A percentile compares a stretch with the other conserved stretches of the same genome.
Evolutionary conservation across 2,329 filamentous ascomycete species (phyloP).

Genomic region (Ceratocystis colombiana): DNA sequence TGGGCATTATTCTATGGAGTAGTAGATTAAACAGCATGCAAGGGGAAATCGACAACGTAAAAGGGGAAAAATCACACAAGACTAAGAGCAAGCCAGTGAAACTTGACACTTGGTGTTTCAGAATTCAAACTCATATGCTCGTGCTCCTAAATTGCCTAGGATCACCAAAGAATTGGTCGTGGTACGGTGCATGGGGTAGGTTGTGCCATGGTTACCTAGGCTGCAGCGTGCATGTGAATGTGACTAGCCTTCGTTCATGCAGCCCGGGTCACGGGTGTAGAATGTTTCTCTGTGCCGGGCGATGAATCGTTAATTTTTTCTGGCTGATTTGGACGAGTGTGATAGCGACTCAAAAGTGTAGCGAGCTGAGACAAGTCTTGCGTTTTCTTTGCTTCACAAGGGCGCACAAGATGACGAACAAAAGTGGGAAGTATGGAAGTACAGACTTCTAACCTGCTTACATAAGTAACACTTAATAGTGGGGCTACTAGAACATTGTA

Average conservation of each 20-base stretch:
- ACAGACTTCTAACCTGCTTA: not conserved
- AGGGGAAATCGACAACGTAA: constrained; percentile 3
- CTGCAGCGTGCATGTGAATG: constrained; percentile 3
- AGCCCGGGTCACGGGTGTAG: not conserved
- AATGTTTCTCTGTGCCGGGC: not conserved
- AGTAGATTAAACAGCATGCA: constrained; percentile 14
- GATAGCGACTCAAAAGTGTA: not conserved
- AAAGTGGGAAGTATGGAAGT: not conserved
- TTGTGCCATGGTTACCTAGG: constrained; percentile 7
- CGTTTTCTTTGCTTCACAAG: not conserved
- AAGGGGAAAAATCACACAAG: constrained; percentile 24
- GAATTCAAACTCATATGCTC: constrained; percentile 3
- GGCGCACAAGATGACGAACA: not conserved
- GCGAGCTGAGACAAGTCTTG: constrained; percentile 4
- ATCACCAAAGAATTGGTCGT: not conserved
- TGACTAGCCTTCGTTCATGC: not conserved
- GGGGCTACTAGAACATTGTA: not conserved
- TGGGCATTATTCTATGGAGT: too few relatives aligned
- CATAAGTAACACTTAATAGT: not conserved
- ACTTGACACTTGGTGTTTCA: constrained; percentile 20
- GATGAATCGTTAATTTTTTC: not conserved
- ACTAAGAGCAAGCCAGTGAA: not conserved
- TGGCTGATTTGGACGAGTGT: not conserved
- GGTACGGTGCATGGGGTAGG: not conserved
- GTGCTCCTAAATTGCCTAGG: not conserved